phyloP scores from a whole-genome alignment of 495 filamentous ascomycete species.

The Tricharina praecox region DNA sequence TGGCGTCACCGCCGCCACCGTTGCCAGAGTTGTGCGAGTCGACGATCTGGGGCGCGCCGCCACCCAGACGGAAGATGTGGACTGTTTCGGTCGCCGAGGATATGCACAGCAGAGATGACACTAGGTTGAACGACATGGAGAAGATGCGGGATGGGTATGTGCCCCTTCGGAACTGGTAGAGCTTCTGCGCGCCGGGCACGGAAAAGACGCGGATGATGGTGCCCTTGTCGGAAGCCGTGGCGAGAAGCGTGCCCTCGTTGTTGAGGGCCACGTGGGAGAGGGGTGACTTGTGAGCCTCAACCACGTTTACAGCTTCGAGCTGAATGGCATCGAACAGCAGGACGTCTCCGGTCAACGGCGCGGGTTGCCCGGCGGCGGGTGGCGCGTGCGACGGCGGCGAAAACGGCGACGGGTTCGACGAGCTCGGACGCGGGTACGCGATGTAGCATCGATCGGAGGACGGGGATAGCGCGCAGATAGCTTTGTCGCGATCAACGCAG shows the following conservation, averaged over 20 bases:
- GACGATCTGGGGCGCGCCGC: slow-evolving; percentile 12
- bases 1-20: slow-evolving; percentile 20
- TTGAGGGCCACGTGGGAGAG: slow-evolving; percentile 80
- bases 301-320: slow-evolving; percentile 77
- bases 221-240: slow-evolving; percentile 90
- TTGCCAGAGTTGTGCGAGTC: slow-evolving; percentile 7
- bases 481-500: slow-evolving; percentile 30
- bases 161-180: slow-evolving; percentile 87
- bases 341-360: slow-evolving; percentile 80
- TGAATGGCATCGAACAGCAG: slow-evolving; percentile 77
- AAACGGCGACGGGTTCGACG: slow-evolving; percentile 40
- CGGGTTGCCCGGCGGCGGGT: slow-evolving; percentile 52
- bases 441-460: slow-evolving; percentile 92
- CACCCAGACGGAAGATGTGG: slow-evolving; percentile 75
- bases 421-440: slow-evolving; percentile 83
- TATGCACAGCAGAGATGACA: slow-evolving; percentile 80
- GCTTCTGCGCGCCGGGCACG: slow-evolving; percentile 70
- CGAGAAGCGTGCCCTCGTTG: slow-evolving; percentile 77
- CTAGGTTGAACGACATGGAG: slow-evolving; percentile 98
- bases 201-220: slow-evolving; percentile 94
- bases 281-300: slow-evolving; percentile 87
- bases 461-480: slow-evolving; percentile 80
- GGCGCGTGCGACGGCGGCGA: slow-evolving; percentile 69
- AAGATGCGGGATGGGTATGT: slow-evolving; percentile 88
- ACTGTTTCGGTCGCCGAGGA: slow-evolving; percentile 93